Base-by-base conservation (phyloP, 2,329 filamentous ascomycete genomes). In the Neurospora sp. region DNA sequence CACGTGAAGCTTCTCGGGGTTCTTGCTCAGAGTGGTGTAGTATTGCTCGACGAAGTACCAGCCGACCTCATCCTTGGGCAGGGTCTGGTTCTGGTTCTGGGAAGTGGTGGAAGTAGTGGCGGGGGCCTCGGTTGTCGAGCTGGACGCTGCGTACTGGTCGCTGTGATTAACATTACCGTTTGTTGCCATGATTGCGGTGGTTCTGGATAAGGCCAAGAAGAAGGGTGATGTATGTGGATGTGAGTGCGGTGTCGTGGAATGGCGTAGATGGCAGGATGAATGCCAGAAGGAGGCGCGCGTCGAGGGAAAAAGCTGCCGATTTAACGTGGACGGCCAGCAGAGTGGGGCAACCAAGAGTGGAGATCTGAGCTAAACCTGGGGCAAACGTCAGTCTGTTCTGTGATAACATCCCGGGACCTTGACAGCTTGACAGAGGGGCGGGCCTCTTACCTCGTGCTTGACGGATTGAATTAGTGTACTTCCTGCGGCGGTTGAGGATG, bases 1-100 rank as follows among this genome's bases (percentile, higher is more conserved):
- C 82, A 90, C 88, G 79, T 93, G 95, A 77, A 99, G 91, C 83
- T 96, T 96, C 79, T 97, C 93, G 28, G 96, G 94, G 75, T 85
- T 92, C 82, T 95, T 94, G 89, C 94, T 97, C 78, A 99, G 84
- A 73, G 93, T 99, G 76, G 93, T 98, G 84, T 99, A 99, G 86
- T 97, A 99, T 82, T 97, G 93, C 87, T 98, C 94, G 71, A 99
- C 96, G 76, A 99, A 99, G 84, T 95, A 98, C 96, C 96, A 99
- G 81, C 93, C 96, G 75, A 99, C 93, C 84, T 98, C 93, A 80
- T 97, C 93, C 85, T 97, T 97, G 76, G 86, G 84, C 52, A 89
- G 82, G 76, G 86, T 84, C 78, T 78, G 82, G 76, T 86, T 84
- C 78, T 78, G 82, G 76, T 80, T 82, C 70, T 76, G 77, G 52